These are phyloP conservation scores for Candida sphagnicola DNA, from an alignment of 805 yeast genomes.

Conservation along the genomic window DNA sequence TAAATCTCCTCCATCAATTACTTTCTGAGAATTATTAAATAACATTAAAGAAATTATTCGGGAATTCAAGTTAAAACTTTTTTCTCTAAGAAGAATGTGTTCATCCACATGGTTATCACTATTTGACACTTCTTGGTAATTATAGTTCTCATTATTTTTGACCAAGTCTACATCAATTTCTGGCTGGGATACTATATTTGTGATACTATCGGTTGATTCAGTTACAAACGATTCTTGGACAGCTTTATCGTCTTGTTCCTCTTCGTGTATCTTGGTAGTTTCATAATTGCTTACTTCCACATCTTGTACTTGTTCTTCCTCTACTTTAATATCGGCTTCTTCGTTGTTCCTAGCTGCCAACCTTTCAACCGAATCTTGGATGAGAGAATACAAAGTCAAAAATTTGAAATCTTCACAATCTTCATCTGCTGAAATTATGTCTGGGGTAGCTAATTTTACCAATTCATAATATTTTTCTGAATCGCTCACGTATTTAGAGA, in stretches of 20 bases:
- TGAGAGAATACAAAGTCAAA: conserved; percentile 19
- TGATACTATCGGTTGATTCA: no score
- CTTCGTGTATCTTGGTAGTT: neutral
- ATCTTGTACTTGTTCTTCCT: neutral
- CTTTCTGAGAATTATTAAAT: conserved; percentile 17
- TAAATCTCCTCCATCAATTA: conserved; percentile 23
- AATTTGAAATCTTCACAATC: conserved; percentile 19
- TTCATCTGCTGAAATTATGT: conserved; percentile 5
- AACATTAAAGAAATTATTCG: conserved; percentile 20
- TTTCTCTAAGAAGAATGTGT: conserved; percentile 12
- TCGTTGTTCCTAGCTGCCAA: neutral
- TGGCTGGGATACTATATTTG: no score
- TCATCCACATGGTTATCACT: no score
- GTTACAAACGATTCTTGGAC: no score
- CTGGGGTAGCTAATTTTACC: conserved; percentile 10
- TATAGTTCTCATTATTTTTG: no score
- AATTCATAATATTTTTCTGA: conserved; percentile 23
- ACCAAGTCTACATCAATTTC: no score
- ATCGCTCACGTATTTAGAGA: conserved; percentile 14
- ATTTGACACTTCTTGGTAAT: no score
- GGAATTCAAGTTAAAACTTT: conserved; percentile 14
- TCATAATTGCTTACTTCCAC: neutral
- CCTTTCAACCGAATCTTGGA: conserved; percentile 7
- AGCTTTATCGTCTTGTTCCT: no score
- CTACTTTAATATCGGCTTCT: neutral